Base-by-base conservation (phyloP, 2,329 filamentous ascomycete genomes). In the Neofusicoccum sp. region DNA sequence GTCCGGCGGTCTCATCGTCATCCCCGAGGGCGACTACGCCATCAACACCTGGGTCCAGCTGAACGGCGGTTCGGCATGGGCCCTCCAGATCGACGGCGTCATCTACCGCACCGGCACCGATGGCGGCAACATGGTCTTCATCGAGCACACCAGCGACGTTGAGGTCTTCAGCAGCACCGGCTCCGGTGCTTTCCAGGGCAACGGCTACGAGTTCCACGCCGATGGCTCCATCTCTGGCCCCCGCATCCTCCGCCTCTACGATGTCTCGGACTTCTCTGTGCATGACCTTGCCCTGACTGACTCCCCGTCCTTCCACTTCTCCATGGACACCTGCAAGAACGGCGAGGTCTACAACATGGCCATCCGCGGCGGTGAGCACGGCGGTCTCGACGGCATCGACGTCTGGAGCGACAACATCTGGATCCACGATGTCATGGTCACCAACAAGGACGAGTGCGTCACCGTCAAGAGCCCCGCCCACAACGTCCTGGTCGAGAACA, bases 401-500 rank as follows among this genome's bases (percentile, higher is more conserved):
- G 76, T 85, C 3, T 83, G 77, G 73, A 77, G 78, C 11, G 77
- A 70, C 45, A 85, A 86, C 64, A 79, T 85, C 58, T 83, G 80
- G 79, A 73, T 85, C 49, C 84, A 86, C 66, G 84, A 86, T 67
- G 70, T 86, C 44, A 81, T 82, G 73, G 83, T 86, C 5, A 84
- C 84, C 26, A 86, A 86, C 77, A 85, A 84, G 70, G 82, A 86
- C 66, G 84, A 86, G 67, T 85, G 82, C 67, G 81, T 85, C 0
- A 84, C 82, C 2, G 80, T 84, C 62, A 85, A 83, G 70, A 70
- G 71, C 65, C 79, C 80, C 1, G 74, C 82, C 3, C 74, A 78
- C 57, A 79, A 85, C 68, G 79, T 86, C 38, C 74, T 85, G n/a
- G 71, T 86, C 38, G 84, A 87, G 66, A 82, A 80, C 64, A 78